Evolutionary conservation across 169 alveolate genomes (phyloP).

Genomic region (Plasmodium fragile): DNA sequence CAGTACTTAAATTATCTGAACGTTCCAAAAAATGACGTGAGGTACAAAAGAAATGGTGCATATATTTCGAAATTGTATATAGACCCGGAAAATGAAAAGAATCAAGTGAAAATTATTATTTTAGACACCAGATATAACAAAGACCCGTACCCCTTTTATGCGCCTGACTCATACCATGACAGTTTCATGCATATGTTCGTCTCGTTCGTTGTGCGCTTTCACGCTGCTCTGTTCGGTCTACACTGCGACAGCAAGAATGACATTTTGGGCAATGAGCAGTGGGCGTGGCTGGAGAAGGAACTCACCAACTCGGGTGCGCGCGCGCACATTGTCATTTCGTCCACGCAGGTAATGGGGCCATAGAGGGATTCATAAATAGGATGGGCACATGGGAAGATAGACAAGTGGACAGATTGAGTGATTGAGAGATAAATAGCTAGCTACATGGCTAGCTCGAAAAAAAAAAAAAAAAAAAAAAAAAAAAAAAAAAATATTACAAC

Average conservation of each 20-base stretch:
- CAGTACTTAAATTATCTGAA: constrained; percentile 83
- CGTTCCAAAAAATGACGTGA: constrained; percentile 84
- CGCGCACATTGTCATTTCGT: constrained; percentile 90
- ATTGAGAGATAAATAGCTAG: not conserved
- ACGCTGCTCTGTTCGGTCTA: constrained; percentile 80
- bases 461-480: constrained; percentile 21
- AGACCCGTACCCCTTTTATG: constrained; percentile 82
- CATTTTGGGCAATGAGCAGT: constrained; percentile 91
- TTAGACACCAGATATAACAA: constrained; percentile 88
- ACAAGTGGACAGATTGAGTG: not conserved
- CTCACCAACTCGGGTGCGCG: constrained; percentile 88
- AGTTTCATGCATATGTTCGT: not conserved
- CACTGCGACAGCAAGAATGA: constrained; percentile 88
- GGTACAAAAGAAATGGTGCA: constrained; percentile 88
- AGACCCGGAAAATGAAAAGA: constrained; percentile 84
- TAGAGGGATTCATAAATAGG: too few relatives aligned
- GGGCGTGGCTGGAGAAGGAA: constrained; percentile 92
- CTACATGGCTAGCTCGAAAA: not conserved
- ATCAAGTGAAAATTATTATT: constrained; percentile 84
- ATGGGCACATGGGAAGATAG: not conserved
- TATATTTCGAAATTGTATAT: constrained; percentile 85
- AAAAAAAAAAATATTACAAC: not conserved
- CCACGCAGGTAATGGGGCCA: constrained; percentile 87
- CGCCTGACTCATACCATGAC: constrained; percentile 77
- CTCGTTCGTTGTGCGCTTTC: constrained; percentile 45